Conservation (phyloP, 257 asterid species). For the Misopates orontium region DNA sequence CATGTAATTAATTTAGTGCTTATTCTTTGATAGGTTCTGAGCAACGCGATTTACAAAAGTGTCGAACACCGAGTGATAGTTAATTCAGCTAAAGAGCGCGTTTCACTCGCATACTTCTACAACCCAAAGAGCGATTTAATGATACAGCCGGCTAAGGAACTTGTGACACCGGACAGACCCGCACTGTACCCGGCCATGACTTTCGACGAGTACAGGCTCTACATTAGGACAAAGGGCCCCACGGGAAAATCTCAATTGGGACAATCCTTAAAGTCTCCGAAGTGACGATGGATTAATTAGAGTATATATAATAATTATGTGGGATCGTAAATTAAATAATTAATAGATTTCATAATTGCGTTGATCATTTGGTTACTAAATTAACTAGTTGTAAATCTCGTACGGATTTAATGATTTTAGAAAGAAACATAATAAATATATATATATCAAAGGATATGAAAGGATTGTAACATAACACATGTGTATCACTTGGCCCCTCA, state of each 20-base stretch:
- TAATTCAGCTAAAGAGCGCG: conserved; percentile 49
- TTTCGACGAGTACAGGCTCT: conserved; percentile 63
- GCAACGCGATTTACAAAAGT: conserved; percentile 66
- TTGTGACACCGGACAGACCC: conserved; percentile 46
- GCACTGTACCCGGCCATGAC: conserved; percentile 64
- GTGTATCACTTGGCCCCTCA: too few relatives aligned
- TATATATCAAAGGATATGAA: too few relatives aligned
- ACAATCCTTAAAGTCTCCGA: conserved; percentile 26
- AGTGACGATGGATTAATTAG: background rate
- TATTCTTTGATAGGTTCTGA: conserved; percentile 66
- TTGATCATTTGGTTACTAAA: too few relatives aligned
- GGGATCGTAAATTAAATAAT: too few relatives aligned
- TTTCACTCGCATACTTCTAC: conserved; percentile 67
- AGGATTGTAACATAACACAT: too few relatives aligned
- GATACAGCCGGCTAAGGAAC: conserved; percentile 55
- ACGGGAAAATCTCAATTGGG: conserved; percentile 67
- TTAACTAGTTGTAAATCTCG: too few relatives aligned
- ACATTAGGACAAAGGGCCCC: conserved; percentile 70
- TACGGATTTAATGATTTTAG: too few relatives aligned
- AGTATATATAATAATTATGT: background rate
- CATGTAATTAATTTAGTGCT: too few relatives aligned
- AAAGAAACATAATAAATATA: too few relatives aligned
- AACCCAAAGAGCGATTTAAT: conserved; percentile 63
- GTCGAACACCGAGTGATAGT: conserved; percentile 78
- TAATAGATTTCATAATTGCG: too few relatives aligned